These are phyloP conservation scores for Mychonastes homosphaera DNA, from an alignment of 139 green algal species.

Conservation along the genomic window DNA sequence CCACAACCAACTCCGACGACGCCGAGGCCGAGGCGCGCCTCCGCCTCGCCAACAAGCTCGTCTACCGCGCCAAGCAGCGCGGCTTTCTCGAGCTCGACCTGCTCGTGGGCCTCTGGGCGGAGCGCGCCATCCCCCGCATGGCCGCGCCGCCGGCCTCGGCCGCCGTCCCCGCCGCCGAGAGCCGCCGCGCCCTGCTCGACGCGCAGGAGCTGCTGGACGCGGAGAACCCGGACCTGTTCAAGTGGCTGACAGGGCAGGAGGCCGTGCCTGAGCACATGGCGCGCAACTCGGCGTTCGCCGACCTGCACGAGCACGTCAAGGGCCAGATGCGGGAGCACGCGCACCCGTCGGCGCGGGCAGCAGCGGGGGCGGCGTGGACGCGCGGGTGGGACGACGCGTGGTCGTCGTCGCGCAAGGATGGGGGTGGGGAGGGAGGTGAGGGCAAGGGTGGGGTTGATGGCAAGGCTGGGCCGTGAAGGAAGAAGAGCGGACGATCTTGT, in stretches of 20 bases:
- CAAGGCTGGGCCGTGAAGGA: too few relatives aligned
- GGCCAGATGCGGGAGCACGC: conserved; percentile 32
- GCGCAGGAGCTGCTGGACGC: conserved; percentile 1
- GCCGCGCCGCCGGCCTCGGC: conserved; percentile 35
- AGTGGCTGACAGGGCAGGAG: conserved; percentile 65
- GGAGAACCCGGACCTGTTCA: conserved; percentile 80
- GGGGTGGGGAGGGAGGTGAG: too few relatives aligned
- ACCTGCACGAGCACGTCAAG: conserved; percentile 26
- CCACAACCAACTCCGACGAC: too few relatives aligned
- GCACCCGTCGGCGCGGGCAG: conserved; percentile 15
- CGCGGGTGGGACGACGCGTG: conserved; percentile 58
- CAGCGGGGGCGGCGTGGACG: conserved; percentile 45
- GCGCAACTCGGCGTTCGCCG: conserved; percentile 45
- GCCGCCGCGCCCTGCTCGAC: neutral
- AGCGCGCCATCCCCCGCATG: conserved; percentile 46
- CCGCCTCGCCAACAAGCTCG: conserved; percentile 47
- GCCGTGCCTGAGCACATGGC: conserved; percentile 31
- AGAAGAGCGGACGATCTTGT: neutral
- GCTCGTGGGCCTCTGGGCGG: conserved; percentile 67
- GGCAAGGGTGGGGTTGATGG: too few relatives aligned
- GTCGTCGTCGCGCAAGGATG: conserved; percentile 6
- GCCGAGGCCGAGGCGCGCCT: too few relatives aligned
- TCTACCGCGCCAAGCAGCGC: conserved; percentile 70
- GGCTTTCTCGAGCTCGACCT: conserved; percentile 81
- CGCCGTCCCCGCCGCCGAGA: conserved; percentile 45